These are phyloP conservation scores for Nicotiana benthamiana DNA, from an alignment of 257 asterid species.

Conservation along the genomic window DNA sequence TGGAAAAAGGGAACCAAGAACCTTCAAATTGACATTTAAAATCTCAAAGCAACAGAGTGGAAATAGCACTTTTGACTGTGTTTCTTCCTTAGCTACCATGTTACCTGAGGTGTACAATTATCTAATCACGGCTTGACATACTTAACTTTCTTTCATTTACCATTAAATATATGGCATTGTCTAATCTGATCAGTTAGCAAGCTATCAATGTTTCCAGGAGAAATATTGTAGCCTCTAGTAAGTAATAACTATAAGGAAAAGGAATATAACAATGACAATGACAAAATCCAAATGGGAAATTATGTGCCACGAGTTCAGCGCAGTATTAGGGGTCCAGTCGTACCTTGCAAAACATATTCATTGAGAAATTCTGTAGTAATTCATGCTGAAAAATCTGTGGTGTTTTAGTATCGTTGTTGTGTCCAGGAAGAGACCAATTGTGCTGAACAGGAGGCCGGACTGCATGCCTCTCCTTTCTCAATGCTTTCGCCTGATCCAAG, in stretches of 20 bases:
- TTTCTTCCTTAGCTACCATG: neutral
- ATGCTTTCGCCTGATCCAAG: slow-evolving; percentile 47
- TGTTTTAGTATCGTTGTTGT: slow-evolving; percentile 31
- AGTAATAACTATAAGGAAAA: neutral
- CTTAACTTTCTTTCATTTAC: neutral
- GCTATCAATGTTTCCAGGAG: slow-evolving; percentile 1
- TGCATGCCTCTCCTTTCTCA: slow-evolving; percentile 79
- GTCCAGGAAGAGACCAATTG: slow-evolving; percentile 85
- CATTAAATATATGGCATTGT: neutral
- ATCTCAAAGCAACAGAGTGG: neutral
- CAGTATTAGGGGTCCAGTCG: neutral
- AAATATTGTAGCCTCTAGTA: neutral
- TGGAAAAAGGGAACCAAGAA: neutral
- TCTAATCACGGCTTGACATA: neutral
- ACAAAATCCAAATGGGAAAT: neutral
- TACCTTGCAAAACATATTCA: slow-evolving; percentile 98
- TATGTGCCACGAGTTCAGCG: neutral
- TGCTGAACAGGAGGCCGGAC: slow-evolving; percentile 98
- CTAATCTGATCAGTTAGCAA: neutral
- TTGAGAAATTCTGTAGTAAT: slow-evolving; percentile 88
- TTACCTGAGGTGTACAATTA: neutral
- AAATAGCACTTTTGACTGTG: neutral
- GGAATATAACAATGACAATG: neutral
- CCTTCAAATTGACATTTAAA: neutral
- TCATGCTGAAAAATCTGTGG: slow-evolving; percentile 98